Evolutionary conservation across 2,329 filamentous ascomycete species (phyloP).

Genomic region (Arthroderma uncinatum): DNA sequence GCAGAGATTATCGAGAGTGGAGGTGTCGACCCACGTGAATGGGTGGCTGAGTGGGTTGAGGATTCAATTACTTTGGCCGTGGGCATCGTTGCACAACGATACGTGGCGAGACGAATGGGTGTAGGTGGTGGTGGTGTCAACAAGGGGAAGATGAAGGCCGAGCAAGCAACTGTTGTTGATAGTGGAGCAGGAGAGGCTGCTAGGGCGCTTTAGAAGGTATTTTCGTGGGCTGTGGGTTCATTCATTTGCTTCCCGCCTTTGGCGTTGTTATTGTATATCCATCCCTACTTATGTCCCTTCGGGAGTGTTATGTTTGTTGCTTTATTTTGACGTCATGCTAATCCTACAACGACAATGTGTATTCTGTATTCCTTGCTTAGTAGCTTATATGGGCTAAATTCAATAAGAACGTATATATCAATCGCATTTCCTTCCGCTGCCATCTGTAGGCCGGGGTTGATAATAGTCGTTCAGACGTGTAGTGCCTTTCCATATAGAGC

Average conservation of each 20-base stretch:
- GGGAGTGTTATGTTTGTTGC: conserved; percentile 2
- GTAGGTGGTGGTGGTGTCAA: conserved; percentile 68
- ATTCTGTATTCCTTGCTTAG: neutral
- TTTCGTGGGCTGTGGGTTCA: no score
- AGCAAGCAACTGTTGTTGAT: conserved; percentile 46
- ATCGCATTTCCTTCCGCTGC: neutral
- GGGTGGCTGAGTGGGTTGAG: conserved; percentile 96
- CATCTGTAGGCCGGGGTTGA: no score
- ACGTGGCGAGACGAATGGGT: conserved; percentile 90
- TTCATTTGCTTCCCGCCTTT: neutral
- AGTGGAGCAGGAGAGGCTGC: conserved; percentile 51
- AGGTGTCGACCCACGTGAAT: conserved; percentile 83
- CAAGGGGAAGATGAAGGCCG: conserved; percentile 43
- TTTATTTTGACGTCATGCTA: neutral
- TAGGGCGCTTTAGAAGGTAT: conserved; percentile 39
- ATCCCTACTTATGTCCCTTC: conserved; percentile 3
- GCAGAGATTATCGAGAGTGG: conserved; percentile 64
- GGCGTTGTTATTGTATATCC: conserved; percentile 4
- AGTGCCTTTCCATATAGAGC: no score
- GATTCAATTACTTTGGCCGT: conserved; percentile 67
- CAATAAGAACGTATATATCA: neutral
- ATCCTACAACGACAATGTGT: neutral
- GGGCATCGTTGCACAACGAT: conserved; percentile 83
- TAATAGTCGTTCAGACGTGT: no score
- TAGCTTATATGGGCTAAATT: neutral